Base-by-base conservation (phyloP, 1,284 basidiomycete species). In the Xerocomus cyaneibrunnescens region DNA sequence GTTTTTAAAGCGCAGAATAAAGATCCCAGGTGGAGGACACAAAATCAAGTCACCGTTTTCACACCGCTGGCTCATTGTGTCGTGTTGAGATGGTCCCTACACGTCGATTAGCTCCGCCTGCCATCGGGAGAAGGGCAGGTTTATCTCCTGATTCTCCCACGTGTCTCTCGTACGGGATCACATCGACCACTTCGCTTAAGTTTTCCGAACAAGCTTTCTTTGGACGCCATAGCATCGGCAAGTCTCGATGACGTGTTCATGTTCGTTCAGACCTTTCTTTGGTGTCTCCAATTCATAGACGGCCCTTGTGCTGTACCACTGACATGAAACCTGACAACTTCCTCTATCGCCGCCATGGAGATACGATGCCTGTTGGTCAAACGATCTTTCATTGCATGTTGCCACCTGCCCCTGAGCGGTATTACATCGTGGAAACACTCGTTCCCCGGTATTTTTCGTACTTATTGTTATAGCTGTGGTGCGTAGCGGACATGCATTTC, bases 341-440 rank as follows among this genome's bases (percentile, higher is more conserved):
- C 51, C 40, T 63, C 58, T 70, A 67, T 64, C 61, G 51, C 65
- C 65, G 64, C 63, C 34, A 67, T 64, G 55, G 50, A 48, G 50
- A 57, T 56, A 52, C 52, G 40, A 47, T 40, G 34, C 44, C 34
- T 48, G 42, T 31, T 39, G 47, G 36, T 25, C 45, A 55, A 30
- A 56, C 32, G 42, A 45, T 44, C n/a, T 41, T 57, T 55, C 47
- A 45, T 54, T 47, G 54, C 48, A 52, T 44, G 52, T 59, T 47
- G 48, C 60, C 48, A 62, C 52, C 10, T 53, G 65, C 62, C 64
- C 64, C 66, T 63, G 62, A 64, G 55, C 60, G 57, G 57, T 52
- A 62, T 63, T 66, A 70, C 54, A 38, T 57, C 54, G 49, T 54
- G 50, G 57, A 55, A 50, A 56, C 44, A 23, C n/a, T 40, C 12